phyloP scores from a whole-genome alignment of 2,329 filamentous ascomycete species.

The Aspergillus sp. region DNA sequence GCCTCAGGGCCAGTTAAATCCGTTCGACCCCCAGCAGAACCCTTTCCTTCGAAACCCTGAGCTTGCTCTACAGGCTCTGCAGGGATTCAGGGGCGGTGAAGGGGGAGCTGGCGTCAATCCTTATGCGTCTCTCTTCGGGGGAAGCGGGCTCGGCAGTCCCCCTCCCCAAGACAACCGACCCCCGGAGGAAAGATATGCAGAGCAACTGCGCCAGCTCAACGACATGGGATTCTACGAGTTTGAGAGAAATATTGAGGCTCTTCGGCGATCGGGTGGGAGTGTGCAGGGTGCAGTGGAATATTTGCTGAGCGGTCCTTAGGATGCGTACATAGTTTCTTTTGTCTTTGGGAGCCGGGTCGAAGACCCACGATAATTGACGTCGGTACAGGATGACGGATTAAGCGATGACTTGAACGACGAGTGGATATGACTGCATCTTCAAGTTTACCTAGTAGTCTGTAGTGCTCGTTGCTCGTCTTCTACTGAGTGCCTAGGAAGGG shows the following conservation, averaged over 20 bases:
- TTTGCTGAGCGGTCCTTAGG: conserved; percentile 33
- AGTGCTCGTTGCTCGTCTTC: neutral
- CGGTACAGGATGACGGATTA: neutral
- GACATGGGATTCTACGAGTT: conserved; percentile 99
- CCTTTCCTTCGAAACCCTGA: conserved; percentile 61
- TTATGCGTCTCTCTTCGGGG: conserved; percentile 51
- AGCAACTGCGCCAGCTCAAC: conserved; percentile 88
- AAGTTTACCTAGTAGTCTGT: too few relatives aligned
- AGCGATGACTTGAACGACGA: too few relatives aligned
- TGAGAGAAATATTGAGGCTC: conserved; percentile 83
- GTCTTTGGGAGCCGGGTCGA: too few relatives aligned
- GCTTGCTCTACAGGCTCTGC: conserved; percentile 57
- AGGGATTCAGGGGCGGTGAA: conserved; percentile 41
- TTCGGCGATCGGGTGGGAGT: conserved; percentile 85
- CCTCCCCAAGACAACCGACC: conserved; percentile 77
- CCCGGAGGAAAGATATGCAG: conserved; percentile 88
- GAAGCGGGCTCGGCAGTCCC: conserved; percentile 44
- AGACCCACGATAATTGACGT: too few relatives aligned
- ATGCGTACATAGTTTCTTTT: neutral
- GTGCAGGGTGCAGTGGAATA: conserved; percentile 72
- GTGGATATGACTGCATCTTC: too few relatives aligned
- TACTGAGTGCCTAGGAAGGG: neutral
- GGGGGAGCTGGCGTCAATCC: conserved; percentile 42
- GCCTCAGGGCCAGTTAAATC: conserved; percentile 39
- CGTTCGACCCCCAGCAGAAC: conserved; percentile 49